Base-by-base conservation (phyloP, 2,329 filamentous ascomycete species). In the Plenodomus lindquistii region DNA sequence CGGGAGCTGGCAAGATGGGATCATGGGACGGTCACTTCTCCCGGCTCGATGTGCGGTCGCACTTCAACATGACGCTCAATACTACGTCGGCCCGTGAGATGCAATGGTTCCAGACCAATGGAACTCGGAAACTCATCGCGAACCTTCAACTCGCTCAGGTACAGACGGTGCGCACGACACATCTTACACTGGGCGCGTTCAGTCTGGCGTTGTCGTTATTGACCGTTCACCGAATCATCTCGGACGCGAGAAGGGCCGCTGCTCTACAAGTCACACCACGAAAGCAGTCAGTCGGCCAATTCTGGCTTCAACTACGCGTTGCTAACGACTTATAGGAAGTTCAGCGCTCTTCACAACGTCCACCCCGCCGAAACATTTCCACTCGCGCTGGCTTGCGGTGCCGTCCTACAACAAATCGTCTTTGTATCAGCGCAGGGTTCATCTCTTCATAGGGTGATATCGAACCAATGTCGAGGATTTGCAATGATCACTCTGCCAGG, bases 291-390 rank as follows among this genome's bases (percentile, higher is more conserved):
- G 69, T 59, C 31, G 10, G 29, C 13, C 10, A 8, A 18, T 4
- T 4, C 13, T 11, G 9, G 19, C 9, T 16, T n/a, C 16, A 8
- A 15, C 9, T 19, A 41, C 17, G 7, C 7, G 16, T 13, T 39
- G 36, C 61, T 69, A 43, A 65, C 52, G 45, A 19, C 9, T 6
- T 10, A 2, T 37, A 75, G 72, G 54, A 62, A 62, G 43, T 69
- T 71, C 55, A 65, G 55, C 46, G 66, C 69, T 43, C 60, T 75
- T 41, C 61, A 60, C 20, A 70, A 67, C 41, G 65, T 74, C 24
- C 72, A 74, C 45, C 62, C 71, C 44, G 72, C 72, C 27, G 72
- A 74, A 54, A 70, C 62, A 38, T 73, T 74, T 52, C 71, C 72
- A 54, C 67, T 75, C 44, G 66, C 70, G 51, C 62, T 75, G 54